These are phyloP conservation scores for Halophytophthora batemanensis DNA, from an alignment of 352 stramenopile genomes.

Conservation along the genomic window DNA sequence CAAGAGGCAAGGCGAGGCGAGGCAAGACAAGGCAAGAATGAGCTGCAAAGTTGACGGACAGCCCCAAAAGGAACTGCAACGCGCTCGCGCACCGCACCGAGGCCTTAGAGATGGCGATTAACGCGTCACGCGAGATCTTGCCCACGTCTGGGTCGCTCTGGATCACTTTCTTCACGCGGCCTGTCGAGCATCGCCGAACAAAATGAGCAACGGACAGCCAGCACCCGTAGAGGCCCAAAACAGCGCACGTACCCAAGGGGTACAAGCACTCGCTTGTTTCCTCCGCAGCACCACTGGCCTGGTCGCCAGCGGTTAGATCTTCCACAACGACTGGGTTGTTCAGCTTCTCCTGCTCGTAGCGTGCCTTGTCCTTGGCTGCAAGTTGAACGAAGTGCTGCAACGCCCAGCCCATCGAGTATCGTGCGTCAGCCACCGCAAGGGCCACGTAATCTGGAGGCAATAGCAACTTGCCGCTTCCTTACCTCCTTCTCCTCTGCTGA, in stretches of 20 bases:
- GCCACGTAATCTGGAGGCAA: not conserved
- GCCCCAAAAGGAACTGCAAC: not conserved
- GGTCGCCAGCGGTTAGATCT: constrained; percentile 40
- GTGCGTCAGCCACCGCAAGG: not conserved
- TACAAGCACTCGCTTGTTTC: constrained; percentile 51
- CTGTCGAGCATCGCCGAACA: constrained; percentile 20
- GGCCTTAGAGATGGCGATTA: constrained; percentile 91
- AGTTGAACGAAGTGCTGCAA: constrained; percentile 75
- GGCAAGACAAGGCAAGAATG: not conserved
- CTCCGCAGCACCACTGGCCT: not conserved
- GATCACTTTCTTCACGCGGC: constrained; percentile 92
- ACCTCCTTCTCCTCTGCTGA: constrained; percentile 81
- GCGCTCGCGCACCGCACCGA: constrained; percentile 42
- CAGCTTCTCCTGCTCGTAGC: constrained; percentile 72
- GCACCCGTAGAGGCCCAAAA: not conserved
- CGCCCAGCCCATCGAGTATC: not conserved
- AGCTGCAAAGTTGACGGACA: not conserved
- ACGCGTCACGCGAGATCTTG: constrained; percentile 90
- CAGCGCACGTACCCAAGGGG: constrained; percentile 31
- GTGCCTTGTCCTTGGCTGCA: constrained; percentile 84
- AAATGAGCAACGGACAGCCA: constrained; percentile 16
- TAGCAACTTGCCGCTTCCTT: not conserved
- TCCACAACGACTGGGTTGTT: constrained; percentile 62
- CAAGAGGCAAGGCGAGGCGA: not conserved
- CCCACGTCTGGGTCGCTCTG: constrained; percentile 91